phyloP scores from a whole-genome alignment of 495 filamentous ascomycete species.

The Penicillium canescens region DNA sequence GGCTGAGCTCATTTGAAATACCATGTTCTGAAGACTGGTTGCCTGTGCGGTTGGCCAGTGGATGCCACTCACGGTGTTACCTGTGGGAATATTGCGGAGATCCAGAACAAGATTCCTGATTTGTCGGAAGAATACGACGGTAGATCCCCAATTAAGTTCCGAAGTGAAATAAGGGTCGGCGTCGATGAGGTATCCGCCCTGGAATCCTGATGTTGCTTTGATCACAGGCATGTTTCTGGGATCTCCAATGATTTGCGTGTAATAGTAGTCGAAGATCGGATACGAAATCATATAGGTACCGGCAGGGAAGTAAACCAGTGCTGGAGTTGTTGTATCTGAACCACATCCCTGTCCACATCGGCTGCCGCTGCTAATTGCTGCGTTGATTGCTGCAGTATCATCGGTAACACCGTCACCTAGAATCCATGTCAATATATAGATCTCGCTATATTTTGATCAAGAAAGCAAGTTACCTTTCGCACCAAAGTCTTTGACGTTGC shows the following conservation, averaged over 20 bases:
- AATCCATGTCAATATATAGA: not conserved
- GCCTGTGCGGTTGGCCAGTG: constrained; percentile 73
- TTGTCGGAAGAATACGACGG: constrained; percentile 68
- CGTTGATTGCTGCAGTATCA: constrained; percentile 59
- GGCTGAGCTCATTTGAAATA: constrained; percentile 61
- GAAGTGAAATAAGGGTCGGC: constrained; percentile 34
- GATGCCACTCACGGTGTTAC: constrained; percentile 54
- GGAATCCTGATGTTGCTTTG: constrained; percentile 59
- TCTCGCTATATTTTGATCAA: not conserved
- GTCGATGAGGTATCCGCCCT: constrained; percentile 59
- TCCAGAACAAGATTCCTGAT: constrained; percentile 74
- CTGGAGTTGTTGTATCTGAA: constrained; percentile 50
- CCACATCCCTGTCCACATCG: constrained; percentile 46
- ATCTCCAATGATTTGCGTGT: constrained; percentile 63
- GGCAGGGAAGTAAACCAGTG: constrained; percentile 59
- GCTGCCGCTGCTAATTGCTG: constrained; percentile 48
- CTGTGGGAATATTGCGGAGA: constrained; percentile 56
- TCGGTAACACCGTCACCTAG: constrained; percentile 56
- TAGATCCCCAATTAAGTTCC: constrained; percentile 39
- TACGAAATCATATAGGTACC: constrained; percentile 55
- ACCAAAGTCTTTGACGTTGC: constrained; percentile 60
- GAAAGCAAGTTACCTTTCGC: constrained; percentile 39
- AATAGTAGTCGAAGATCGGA: constrained; percentile 49
- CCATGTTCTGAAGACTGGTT: constrained; percentile 69
- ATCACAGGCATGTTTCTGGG: constrained; percentile 56